phyloP scores from a whole-genome alignment of 208 protist genomes.

The Tritrichomonas foetus region DNA sequence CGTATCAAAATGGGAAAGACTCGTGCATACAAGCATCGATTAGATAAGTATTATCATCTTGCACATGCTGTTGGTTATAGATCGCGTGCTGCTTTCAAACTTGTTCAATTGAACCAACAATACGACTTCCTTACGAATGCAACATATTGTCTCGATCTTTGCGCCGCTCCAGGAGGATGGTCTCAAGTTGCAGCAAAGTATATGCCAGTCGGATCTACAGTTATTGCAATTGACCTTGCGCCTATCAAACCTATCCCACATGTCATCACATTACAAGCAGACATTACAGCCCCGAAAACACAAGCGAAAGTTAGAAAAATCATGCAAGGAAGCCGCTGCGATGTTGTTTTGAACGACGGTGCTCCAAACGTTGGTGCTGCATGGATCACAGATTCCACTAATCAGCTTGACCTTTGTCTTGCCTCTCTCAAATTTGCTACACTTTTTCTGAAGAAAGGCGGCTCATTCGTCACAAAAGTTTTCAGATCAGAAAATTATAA shows the following conservation, averaged over 20 bases:
- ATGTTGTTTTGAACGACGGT: conserved; percentile 96
- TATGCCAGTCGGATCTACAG: conserved; percentile 82
- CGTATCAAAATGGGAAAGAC: conserved; percentile 9
- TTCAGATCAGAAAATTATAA: conserved; percentile 96
- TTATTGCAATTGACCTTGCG: conserved; percentile 79
- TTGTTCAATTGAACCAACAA: conserved; percentile 97
- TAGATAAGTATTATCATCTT: conserved; percentile 39
- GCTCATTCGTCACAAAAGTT: conserved; percentile 95
- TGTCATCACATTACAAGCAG: conserved; percentile 72
- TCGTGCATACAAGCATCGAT: conserved; percentile 11
- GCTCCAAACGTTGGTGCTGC: conserved; percentile 95
- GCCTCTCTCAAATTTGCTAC: conserved; percentile 85
- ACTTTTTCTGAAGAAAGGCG: conserved; percentile 70
- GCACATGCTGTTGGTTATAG: conserved; percentile 31
- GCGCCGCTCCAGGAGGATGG: conserved; percentile 56
- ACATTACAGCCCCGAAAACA: conserved; percentile 96
- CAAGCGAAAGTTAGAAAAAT: conserved; percentile 77
- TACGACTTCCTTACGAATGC: conserved; percentile 90
- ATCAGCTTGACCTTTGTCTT: conserved; percentile 74
- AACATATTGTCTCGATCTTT: conserved; percentile 68
- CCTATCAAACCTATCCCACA: conserved; percentile 92
- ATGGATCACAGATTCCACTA: conserved; percentile 95
- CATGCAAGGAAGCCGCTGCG: conserved; percentile 75
- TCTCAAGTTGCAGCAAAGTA: conserved; percentile 77
- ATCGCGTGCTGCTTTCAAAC: conserved; percentile 96